Base-by-base conservation (phyloP, 2,329 filamentous ascomycete genomes). In the Curvularia sp. region DNA sequence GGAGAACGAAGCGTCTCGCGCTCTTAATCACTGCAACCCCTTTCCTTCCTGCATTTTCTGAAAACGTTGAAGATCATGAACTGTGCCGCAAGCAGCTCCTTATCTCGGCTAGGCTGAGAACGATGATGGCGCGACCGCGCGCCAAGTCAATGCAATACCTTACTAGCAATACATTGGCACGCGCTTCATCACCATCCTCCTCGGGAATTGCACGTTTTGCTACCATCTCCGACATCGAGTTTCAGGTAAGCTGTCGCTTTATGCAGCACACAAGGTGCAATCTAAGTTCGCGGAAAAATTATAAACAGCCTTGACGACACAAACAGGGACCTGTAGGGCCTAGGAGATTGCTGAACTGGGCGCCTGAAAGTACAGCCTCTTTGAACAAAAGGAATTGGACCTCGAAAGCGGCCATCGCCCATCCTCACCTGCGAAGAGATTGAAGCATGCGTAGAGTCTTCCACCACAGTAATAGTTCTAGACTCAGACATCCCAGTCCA, bases 81-180 rank as follows among this genome's bases (percentile, higher is more conserved):
- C 35, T 48, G 47, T 50, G 52, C 56, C 39, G 46, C 52, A 44
- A 38, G 48, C 41, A 24, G 41, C 41, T 47, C 26, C 50, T 47
- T 47, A 48, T 55, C 52, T 31, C 46, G 47, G 52, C 47, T 58
- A 59, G 53, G 9, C 57, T 30, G 44, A 47, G 43, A 35, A 38
- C 20, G 49, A 33, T 9, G 13, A 41, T 52, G 39, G 48, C 41
- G 54, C 48, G 31, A 41, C 47, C 49, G 33, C 48, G 50, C 47
- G 53, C 53, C 42, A 48, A 59, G 57, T 20, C 39, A 50, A 28
- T 49, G 50, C 50, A 18, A 39, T 42, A 41, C 30, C 5, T 7
- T 8, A 6, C 8, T 53, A 18, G 33, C 26, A 20, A 9, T 22
- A 5, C 26, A 31, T 31, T 28, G 15, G 15, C 26, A 52, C 20